Conservation (phyloP, 495 filamentous ascomycete genomes). For the Bombardia bombarda region DNA sequence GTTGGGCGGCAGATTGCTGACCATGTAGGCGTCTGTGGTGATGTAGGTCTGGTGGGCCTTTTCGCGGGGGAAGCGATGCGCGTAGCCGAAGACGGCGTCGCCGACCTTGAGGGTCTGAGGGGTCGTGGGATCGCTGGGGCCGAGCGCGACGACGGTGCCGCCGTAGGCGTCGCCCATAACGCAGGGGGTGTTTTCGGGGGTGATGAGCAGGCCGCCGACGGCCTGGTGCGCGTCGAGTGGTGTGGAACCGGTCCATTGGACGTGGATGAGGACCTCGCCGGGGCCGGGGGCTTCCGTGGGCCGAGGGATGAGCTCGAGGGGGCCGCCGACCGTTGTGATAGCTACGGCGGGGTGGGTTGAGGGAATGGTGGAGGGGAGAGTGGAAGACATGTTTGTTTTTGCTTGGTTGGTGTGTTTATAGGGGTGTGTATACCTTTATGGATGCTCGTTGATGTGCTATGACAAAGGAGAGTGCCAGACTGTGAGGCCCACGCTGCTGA, state of each 20-base stretch:
- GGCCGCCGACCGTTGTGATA: constrained; percentile 22
- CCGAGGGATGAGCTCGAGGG: constrained; percentile 25
- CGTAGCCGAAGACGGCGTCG: constrained; percentile 43
- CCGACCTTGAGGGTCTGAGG: constrained; percentile 23
- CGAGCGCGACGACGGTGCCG: constrained; percentile 37
- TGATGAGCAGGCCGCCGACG: constrained; percentile 39
- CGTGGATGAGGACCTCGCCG: constrained; percentile 31
- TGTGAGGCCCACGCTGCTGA: too few species aligned
- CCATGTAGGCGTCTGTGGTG: constrained; percentile 27
- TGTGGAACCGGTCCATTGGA: constrained; percentile 44
- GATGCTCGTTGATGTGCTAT: too few species aligned
- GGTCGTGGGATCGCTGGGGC: constrained; percentile 26
- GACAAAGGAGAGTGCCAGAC: too few species aligned
- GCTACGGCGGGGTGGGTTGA: constrained; percentile 34
- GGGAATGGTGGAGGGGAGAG: constrained; percentile 12
- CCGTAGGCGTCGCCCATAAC: constrained; percentile 32
- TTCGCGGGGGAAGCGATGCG: constrained; percentile 24
- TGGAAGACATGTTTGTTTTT: too few species aligned
- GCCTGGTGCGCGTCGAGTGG: constrained; percentile 49
- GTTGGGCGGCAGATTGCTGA: constrained; percentile 28
- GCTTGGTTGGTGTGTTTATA: too few species aligned
- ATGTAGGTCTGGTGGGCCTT: constrained; percentile 41
- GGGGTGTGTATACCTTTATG: too few species aligned
- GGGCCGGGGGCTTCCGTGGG: constrained; percentile 30
- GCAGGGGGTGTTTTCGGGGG: constrained; percentile 21